These are phyloP conservation scores for Psilocybe azurescens DNA, from an alignment of 768 basidiomycete species.

Conservation along the genomic window DNA sequence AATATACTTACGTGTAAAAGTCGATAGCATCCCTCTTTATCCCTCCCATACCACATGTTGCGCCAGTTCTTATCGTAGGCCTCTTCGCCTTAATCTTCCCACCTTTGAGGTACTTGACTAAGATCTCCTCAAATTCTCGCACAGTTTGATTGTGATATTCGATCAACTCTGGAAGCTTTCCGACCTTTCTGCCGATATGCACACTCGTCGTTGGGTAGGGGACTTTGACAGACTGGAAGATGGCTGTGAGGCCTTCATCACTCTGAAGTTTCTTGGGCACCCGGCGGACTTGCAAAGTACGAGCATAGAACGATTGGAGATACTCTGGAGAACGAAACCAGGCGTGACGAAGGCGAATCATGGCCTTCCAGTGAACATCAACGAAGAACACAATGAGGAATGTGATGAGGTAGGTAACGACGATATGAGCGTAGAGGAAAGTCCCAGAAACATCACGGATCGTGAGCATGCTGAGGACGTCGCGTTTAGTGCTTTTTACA, in stretches of 20 bases:
- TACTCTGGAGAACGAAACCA: conserved; percentile 96
- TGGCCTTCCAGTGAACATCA: conserved; percentile 75
- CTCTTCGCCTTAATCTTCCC: conserved; percentile 81
- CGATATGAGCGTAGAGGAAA: conserved; percentile 85
- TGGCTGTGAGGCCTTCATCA: conserved; percentile 80
- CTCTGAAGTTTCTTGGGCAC: conserved; percentile 83
- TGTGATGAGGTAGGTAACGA: conserved; percentile 81
- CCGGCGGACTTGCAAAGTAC: conserved; percentile 83
- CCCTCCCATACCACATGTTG: conserved; percentile 83
- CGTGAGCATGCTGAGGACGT: conserved; percentile 80
- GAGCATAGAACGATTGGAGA: conserved; percentile 88
- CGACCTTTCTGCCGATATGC: conserved; percentile 87
- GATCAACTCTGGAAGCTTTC: conserved; percentile 87
- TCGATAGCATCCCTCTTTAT: conserved; percentile 91
- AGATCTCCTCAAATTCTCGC: conserved; percentile 85
- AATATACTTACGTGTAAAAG: conserved; percentile 77
- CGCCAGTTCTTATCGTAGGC: conserved; percentile 82
- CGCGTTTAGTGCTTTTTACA: conserved; percentile 53
- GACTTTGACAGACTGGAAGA: conserved; percentile 76
- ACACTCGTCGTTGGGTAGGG: conserved; percentile 94
- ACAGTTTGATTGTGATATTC: conserved; percentile 95
- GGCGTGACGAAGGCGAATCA: conserved; percentile 77
- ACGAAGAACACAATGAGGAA: conserved; percentile 73
- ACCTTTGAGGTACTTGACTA: conserved; percentile 90
- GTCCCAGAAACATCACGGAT: conserved; percentile 81